Conservation (phyloP, 2,329 filamentous ascomycete genomes). For the Colletotrichum sp. region DNA sequence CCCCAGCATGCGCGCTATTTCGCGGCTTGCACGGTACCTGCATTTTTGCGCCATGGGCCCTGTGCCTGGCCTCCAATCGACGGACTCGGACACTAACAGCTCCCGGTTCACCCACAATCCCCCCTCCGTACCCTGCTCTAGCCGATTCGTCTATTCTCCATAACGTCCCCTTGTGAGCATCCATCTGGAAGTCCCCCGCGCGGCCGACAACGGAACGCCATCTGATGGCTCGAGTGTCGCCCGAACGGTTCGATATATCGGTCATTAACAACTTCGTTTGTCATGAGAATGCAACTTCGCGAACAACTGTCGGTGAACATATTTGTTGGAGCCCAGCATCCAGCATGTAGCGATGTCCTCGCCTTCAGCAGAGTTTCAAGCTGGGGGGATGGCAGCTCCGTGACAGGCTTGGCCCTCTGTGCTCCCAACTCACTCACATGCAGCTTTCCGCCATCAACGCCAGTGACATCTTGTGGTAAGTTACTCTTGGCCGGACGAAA, state of each 20-base stretch:
- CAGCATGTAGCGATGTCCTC: neutral
- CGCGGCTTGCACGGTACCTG: slow-evolving; percentile 15
- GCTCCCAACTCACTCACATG: neutral
- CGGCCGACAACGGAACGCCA: neutral
- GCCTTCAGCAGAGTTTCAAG: neutral
- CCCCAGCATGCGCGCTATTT: slow-evolving; percentile 12
- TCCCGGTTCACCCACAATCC: neutral
- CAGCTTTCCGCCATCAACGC: neutral
- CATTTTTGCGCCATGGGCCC: slow-evolving; percentile 1
- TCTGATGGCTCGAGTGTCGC: neutral
- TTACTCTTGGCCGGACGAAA: neutral
- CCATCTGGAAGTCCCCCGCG: neutral
- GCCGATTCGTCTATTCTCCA: neutral
- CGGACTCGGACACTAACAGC: slow-evolving; percentile 9
- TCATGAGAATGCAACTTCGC: neutral
- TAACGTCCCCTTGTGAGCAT: neutral
- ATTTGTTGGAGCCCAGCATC: neutral
- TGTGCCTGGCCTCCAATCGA: slow-evolving; percentile 1
- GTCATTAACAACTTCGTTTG: neutral
- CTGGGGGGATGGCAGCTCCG: neutral
- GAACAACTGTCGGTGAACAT: neutral
- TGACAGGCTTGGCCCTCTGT: neutral
- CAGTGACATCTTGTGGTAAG: neutral
- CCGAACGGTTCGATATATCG: neutral
- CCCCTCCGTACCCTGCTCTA: neutral